A percentile compares a stretch with the other conserved stretches of the same genome.
Conservation (phyloP, 306 rosid species). For the Cucurbita pepo region DNA sequence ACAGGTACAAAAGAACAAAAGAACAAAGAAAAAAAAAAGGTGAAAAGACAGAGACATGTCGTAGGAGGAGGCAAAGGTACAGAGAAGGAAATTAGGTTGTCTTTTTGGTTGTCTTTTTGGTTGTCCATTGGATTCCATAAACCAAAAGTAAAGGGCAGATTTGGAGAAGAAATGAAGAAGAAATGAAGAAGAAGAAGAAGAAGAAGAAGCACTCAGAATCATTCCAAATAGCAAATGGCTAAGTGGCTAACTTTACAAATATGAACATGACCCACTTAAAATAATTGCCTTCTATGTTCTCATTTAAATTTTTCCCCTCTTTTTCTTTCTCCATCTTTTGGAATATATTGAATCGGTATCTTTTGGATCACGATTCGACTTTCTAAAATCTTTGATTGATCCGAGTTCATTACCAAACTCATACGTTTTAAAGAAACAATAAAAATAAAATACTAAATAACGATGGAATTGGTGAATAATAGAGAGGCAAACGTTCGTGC, state of each 20-base stretch:
- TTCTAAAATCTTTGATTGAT: too few relatives aligned
- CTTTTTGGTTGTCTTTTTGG: neutral
- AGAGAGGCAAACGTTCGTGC: too few relatives aligned
- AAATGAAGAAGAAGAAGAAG: neutral
- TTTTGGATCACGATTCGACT: too few relatives aligned
- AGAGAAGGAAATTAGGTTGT: neutral
- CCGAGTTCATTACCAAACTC: too few relatives aligned
- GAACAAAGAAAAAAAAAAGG: neutral
- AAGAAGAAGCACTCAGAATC: neutral
- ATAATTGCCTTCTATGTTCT: neutral
- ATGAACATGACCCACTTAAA: neutral
- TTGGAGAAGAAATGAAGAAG: neutral
- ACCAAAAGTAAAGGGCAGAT: neutral
- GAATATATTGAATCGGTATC: too few relatives aligned
- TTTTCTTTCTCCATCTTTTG: neutral
- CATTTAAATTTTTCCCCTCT: too few relatives aligned
- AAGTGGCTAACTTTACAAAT: neutral
- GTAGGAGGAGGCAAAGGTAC: neutral
- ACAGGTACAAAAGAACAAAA: too few relatives aligned
- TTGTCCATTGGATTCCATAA: neutral
- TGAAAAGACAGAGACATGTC: neutral
- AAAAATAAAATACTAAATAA: too few relatives aligned
- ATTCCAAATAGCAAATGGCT: conserved; percentile 1
- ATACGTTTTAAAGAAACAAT: too few relatives aligned
- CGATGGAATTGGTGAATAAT: too few relatives aligned